Percentiles rank a stretch among this genome's conserved stretches.
These are phyloP conservation scores for Piedraia hortae DNA, from an alignment of 2,329 filamentous ascomycete genomes.

Conservation along the genomic window DNA sequence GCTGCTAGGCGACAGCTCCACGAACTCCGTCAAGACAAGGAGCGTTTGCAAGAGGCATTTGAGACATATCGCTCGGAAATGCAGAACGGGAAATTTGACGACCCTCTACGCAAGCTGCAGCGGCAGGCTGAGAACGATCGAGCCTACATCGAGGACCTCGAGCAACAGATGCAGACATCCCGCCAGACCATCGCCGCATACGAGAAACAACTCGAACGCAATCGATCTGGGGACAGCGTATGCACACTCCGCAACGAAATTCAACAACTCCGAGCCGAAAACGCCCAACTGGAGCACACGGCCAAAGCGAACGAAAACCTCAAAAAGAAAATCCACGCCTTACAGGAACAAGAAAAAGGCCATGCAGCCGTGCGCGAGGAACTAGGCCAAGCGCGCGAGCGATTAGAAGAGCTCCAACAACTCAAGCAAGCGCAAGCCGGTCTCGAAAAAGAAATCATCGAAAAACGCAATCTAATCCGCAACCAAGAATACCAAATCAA, in stretches of 20 bases:
- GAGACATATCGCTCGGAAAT: conserved; percentile 20
- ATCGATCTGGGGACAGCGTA: conserved; percentile 17
- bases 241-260: conserved; percentile 23
- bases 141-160: conserved; percentile 23
- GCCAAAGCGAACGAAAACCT: conserved; percentile 25
- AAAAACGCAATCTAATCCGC: conserved; percentile 22
- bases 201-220: conserved; percentile 18
- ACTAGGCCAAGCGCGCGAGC: conserved; percentile 17
- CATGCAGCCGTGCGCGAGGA: conserved; percentile 18
- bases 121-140: conserved; percentile 18
- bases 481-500: conserved; percentile 25
- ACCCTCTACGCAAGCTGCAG: conserved; percentile 18
- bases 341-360: conserved; percentile 21
- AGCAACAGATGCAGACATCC: conserved; percentile 19
- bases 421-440: conserved; percentile 18
- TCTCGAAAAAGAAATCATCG: conserved; percentile 23
- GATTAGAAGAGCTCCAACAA: conserved; percentile 18
- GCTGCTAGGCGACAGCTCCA: conserved; percentile 18
- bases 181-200: conserved; percentile 18
- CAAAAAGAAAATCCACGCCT: conserved; percentile 24
- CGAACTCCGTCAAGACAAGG: conserved; percentile 15
- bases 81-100: conserved; percentile 14
- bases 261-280: conserved; percentile 21
- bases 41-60: conserved; percentile 21
- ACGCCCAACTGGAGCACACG: conserved; percentile 22